Conservation (phyloP, 495 filamentous ascomycete species). For the Amniculicola lignicola region DNA sequence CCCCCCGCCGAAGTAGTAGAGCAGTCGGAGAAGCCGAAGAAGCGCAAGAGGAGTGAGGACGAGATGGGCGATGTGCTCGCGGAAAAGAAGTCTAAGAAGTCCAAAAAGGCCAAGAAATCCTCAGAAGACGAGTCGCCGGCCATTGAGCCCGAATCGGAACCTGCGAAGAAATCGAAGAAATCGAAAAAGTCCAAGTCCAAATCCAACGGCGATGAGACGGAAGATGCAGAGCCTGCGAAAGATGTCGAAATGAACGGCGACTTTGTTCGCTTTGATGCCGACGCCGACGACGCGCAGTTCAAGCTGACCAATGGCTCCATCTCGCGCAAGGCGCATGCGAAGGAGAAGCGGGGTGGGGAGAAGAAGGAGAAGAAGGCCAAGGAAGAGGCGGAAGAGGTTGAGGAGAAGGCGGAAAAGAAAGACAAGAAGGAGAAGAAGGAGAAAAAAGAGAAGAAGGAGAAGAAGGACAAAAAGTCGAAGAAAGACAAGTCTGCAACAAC, state of each 20-base stretch:
- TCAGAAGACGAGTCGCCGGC: slow-evolving; percentile 30
- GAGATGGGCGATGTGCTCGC: slow-evolving; percentile 4
- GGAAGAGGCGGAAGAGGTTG: neutral
- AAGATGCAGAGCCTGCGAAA: neutral
- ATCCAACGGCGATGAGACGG: neutral
- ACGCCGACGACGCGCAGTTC: neutral
- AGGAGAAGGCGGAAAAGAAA: too few relatives aligned
- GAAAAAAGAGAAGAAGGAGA: slow-evolving; percentile 20
- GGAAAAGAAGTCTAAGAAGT: slow-evolving; percentile 29
- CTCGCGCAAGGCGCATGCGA: too few relatives aligned
- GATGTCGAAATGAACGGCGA: neutral
- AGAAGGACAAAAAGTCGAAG: slow-evolving; percentile 22
- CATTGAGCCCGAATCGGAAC: neutral
- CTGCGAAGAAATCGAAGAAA: slow-evolving; percentile 31
- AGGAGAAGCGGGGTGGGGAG: too few relatives aligned
- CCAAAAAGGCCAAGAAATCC: slow-evolving; percentile 7
- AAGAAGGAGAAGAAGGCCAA: slow-evolving; percentile 23
- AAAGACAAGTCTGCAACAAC: neutral
- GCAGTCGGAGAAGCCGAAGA: slow-evolving; percentile 4
- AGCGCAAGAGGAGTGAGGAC: slow-evolving; percentile 20
- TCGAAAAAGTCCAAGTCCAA: slow-evolving; percentile 7
- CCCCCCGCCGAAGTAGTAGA: neutral
- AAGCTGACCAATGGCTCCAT: neutral
- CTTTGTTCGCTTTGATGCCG: neutral
- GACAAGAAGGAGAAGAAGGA: slow-evolving; percentile 27